Conservation (phyloP, 164 flowering plant species). For the Magnolia changhungtana region DNA sequence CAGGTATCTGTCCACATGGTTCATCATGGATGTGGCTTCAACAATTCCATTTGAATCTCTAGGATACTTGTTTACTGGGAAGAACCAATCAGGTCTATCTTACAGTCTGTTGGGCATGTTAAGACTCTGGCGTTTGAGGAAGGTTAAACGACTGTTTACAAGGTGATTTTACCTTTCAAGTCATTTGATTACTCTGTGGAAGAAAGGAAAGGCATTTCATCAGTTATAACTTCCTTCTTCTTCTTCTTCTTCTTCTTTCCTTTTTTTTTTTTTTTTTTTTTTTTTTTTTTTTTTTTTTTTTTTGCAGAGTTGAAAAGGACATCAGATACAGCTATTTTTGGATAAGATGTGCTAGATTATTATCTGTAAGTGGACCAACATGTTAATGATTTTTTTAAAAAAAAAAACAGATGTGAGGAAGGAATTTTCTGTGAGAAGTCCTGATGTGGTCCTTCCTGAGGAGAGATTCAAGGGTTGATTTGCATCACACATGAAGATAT, state of each 20-base stretch:
- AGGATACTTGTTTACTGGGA: conserved; percentile 51
- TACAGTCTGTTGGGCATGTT: conserved; percentile 63
- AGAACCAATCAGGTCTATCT: conserved; percentile 36
- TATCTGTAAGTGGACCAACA: conserved; percentile 48
- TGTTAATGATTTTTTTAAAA: not conserved
- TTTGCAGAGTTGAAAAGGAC: conserved; percentile 86
- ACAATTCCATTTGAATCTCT: conserved; percentile 77
- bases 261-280: not conserved
- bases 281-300: not conserved
- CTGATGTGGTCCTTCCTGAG: no score
- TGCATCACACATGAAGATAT: no score
- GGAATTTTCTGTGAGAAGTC: no score
- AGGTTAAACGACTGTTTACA: conserved; percentile 74
- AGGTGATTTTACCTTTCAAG: conserved; percentile 36
- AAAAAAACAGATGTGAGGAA: no score
- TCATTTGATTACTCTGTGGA: not conserved
- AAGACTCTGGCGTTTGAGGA: conserved; percentile 81
- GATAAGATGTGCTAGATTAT: conserved; percentile 74
- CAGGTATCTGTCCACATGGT: conserved; percentile 90
- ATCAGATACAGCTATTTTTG: conserved; percentile 83
- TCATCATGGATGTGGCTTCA: conserved; percentile 87
- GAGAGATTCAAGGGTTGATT: no score
- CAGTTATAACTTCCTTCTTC: not conserved
- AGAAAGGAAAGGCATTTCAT: not conserved
- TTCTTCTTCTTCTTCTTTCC: no score